Evolutionary conservation across 2,329 filamentous ascomycete species (phyloP).

Genomic region (Aspergillus novofumigatus): DNA sequence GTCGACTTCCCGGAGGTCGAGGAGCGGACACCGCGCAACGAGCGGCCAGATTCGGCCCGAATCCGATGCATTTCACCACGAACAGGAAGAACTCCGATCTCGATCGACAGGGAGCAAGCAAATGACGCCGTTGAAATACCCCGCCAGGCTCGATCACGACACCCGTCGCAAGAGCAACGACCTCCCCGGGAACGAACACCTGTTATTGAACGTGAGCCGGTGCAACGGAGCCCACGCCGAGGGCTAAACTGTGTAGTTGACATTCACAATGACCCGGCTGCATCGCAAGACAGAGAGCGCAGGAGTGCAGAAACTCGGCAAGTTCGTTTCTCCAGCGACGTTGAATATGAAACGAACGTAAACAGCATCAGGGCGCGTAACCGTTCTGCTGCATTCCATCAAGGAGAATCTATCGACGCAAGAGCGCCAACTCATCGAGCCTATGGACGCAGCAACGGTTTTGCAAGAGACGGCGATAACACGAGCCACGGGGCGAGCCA

Average conservation of each 20-base stretch:
- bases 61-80: conserved; percentile 6
- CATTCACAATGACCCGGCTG: conserved; percentile 9
- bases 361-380: conserved; percentile 2
- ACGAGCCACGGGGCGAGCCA: background rate
- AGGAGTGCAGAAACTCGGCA: conserved; percentile 6
- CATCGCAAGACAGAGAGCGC: conserved; percentile 2
- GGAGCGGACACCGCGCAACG: background rate
- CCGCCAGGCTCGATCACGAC: background rate
- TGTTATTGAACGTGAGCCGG: conserved; percentile 16
- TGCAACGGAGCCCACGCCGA: conserved; percentile 3
- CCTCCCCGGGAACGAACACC: conserved; percentile 16
- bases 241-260: conserved; percentile 3
- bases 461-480: background rate
- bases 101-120: background rate
- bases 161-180: conserved; percentile 4
- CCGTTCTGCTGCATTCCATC: background rate
- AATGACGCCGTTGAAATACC: background rate
- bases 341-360: conserved; percentile 11
- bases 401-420: background rate
- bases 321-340: conserved; percentile 16
- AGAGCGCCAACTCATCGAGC: background rate
- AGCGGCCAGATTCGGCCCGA: conserved; percentile 3
- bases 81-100: background rate
- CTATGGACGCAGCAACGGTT: background rate
- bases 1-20: conserved; percentile 9